Conservation (phyloP, 306 rosid species). For the Dalbergia cochinchinensis region DNA sequence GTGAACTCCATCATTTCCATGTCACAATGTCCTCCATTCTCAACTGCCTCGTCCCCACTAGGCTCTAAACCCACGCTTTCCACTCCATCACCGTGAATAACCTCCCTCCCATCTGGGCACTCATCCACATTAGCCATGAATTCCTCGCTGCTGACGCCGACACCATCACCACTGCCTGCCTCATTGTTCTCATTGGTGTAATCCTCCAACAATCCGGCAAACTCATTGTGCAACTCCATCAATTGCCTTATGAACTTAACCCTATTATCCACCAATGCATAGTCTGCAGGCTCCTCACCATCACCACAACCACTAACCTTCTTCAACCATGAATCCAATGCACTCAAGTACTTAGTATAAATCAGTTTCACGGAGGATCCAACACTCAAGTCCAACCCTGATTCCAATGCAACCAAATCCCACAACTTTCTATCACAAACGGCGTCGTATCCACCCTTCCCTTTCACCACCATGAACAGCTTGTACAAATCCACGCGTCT, state of each 20-base stretch:
- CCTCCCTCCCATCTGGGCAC: not conserved
- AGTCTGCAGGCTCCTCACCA: constrained; percentile 49
- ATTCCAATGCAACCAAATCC: constrained; percentile 70
- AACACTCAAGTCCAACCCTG: constrained; percentile 59
- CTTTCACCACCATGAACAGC: constrained; percentile 65
- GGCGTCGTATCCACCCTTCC: constrained; percentile 69
- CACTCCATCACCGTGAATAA: constrained; percentile 31
- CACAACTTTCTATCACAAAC: constrained; percentile 55
- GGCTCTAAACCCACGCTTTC: not conserved
- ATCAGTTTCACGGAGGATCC: constrained; percentile 62
- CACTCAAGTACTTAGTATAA: constrained; percentile 63
- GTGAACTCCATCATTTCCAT: constrained; percentile 14
- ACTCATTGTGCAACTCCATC: constrained; percentile 62
- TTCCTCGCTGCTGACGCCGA: not conserved
- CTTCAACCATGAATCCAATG: constrained; percentile 59
- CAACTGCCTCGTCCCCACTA: constrained; percentile 12
- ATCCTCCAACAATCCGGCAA: constrained; percentile 42
- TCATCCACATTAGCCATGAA: constrained; percentile 23
- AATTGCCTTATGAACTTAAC: constrained; percentile 45
- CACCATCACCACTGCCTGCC: constrained; percentile 24
- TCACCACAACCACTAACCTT: constrained; percentile 35
- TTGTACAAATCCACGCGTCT: constrained; percentile 59
- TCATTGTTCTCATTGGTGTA: constrained; percentile 22
- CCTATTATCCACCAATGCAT: constrained; percentile 51
- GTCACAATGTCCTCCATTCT: constrained; percentile 26